phyloP scores from a whole-genome alignment of 1,139 yeast species.

The Tardiomyces depauwii region DNA sequence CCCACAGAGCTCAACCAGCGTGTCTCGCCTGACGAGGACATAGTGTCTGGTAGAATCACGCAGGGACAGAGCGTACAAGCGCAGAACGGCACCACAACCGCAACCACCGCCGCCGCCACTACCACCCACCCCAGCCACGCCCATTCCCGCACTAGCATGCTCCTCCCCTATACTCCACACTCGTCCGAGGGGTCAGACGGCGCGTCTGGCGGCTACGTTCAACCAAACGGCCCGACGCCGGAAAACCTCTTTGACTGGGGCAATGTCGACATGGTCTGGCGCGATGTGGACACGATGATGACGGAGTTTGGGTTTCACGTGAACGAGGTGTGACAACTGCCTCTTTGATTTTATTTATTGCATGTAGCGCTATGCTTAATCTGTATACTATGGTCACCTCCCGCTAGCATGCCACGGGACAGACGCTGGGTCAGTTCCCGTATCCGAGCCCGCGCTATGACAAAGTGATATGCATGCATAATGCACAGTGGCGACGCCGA shows the following conservation, averaged over 20 bases:
- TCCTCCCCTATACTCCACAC: slow-evolving; percentile 2
- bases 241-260: slow-evolving; percentile 28
- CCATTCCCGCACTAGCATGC: slow-evolving; percentile 1
- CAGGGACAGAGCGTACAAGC: neutral
- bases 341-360: neutral
- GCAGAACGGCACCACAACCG: slow-evolving; percentile 2
- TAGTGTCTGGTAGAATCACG: neutral
- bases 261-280: slow-evolving; percentile 65
- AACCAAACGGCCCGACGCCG: slow-evolving; percentile 4
- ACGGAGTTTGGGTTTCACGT: slow-evolving; percentile 85
- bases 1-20: slow-evolving; percentile 25
- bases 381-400: too few relatives aligned
- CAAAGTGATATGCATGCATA: too few relatives aligned
- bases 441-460: too few relatives aligned
- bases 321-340: slow-evolving; percentile 20
- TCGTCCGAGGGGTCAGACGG: neutral
- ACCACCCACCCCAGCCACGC: neutral
- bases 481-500: too few relatives aligned
- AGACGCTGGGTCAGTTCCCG: too few relatives aligned
- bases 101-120: slow-evolving; percentile 1
- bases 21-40: slow-evolving; percentile 5
- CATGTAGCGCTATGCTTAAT: too few relatives aligned
- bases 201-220: neutral
- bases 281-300: slow-evolving; percentile 86
- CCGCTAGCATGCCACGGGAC: too few relatives aligned